Evolutionary conservation across 2,329 filamentous ascomycete species (phyloP).

Genomic region (Neonectria hederae): DNA sequence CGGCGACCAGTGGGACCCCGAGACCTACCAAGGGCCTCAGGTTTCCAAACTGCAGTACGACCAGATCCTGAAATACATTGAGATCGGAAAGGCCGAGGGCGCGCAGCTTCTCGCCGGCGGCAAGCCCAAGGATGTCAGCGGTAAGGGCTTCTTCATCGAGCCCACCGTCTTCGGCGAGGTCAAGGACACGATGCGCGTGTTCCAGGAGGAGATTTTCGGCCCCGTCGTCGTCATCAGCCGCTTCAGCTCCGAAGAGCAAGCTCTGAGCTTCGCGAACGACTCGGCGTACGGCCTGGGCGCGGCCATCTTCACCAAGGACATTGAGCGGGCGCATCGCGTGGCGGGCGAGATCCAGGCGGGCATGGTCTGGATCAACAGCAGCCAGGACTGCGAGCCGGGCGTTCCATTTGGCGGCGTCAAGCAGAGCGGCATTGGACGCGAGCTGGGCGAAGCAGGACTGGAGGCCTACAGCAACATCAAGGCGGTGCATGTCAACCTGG

Average conservation of each 20-base stretch:
- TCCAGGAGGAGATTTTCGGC: conserved; percentile 90
- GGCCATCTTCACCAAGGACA: conserved; percentile 80
- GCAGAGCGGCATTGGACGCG: conserved; percentile 42
- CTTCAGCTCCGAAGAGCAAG: conserved; percentile 82
- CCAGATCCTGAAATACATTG: conserved; percentile 71
- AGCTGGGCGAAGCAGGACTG: conserved; percentile 40
- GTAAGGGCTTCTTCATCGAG: conserved; percentile 86
- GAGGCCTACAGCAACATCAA: conserved; percentile 42
- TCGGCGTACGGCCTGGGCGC: conserved; percentile 82
- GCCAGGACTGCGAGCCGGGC: conserved; percentile 39
- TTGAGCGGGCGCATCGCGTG: conserved; percentile 82
- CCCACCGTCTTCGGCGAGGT: conserved; percentile 85
- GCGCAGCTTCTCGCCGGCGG: conserved; percentile 43
- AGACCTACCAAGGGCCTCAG: conserved; percentile 52
- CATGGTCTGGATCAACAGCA: conserved; percentile 62
- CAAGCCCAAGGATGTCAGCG: conserved; percentile 61
- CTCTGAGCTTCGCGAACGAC: conserved; percentile 76
- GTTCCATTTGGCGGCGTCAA: conserved; percentile 42
- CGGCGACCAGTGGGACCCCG: conserved; percentile 44
- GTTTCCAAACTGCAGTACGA: conserved; percentile 74
- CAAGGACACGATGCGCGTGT: conserved; percentile 77
- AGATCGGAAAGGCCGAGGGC: conserved; percentile 43
- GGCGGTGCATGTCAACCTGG: conserved; percentile 41
- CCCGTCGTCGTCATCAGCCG: conserved; percentile 84
- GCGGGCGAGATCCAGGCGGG: conserved; percentile 78